phyloP scores from a whole-genome alignment of 2,329 filamentous ascomycete genomes.

The Stachybotrys chlorohalonatus region DNA sequence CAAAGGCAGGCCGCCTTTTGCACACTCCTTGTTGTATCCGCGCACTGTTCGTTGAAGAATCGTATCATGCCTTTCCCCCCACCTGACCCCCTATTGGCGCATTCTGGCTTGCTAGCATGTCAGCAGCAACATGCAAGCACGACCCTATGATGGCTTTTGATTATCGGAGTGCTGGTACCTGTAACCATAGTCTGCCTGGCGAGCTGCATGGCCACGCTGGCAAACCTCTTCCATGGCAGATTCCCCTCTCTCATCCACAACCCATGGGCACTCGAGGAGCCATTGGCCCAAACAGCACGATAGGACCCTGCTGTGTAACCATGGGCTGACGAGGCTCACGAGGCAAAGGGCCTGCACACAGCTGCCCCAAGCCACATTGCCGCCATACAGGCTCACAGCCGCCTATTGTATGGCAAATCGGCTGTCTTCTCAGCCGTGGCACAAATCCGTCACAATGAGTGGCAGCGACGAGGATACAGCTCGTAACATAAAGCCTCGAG shows the following conservation, averaged over 20 bases:
- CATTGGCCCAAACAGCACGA: not conserved
- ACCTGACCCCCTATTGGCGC: too few relatives aligned
- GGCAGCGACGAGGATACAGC: too few relatives aligned
- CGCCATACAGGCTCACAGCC: not conserved
- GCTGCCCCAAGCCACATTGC: not conserved
- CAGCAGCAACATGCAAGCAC: not conserved
- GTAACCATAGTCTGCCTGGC: not conserved
- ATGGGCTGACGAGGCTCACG: not conserved
- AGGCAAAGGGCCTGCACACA: not conserved
- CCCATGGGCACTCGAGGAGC: not conserved
- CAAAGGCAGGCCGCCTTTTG: not conserved
- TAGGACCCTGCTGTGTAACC: not conserved
- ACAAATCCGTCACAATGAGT: too few relatives aligned
- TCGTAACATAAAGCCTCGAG: too few relatives aligned
- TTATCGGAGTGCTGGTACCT: not conserved
- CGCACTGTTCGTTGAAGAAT: not conserved
- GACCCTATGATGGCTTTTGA: too few relatives aligned
- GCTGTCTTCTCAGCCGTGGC: not conserved
- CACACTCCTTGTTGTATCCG: not conserved
- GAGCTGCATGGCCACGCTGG: constrained; percentile 4
- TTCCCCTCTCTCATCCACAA: not conserved
- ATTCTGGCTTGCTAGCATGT: too few relatives aligned
- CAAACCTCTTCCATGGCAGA: not conserved
- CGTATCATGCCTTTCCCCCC: not conserved
- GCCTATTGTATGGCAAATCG: not conserved